Conservation (phyloP, 768 basidiomycete genomes). For the Podaxis sp. region DNA sequence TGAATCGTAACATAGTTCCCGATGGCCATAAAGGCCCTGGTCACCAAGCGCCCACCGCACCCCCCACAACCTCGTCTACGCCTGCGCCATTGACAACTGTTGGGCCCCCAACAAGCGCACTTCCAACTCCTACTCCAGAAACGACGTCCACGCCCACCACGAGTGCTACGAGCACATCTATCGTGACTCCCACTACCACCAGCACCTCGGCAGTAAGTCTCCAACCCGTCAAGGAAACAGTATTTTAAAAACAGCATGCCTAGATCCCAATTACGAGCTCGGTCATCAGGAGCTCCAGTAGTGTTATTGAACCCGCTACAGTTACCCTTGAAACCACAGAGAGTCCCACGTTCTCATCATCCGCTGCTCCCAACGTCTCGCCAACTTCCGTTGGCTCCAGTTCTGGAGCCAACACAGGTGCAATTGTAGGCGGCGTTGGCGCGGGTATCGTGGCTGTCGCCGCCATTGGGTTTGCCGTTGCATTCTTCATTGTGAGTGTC, state of each 20-base stretch:
- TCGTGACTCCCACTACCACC: neutral
- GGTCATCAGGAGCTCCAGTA: neutral
- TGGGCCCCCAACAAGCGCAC: neutral
- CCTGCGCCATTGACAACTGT: neutral
- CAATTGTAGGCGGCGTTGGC: conserved; percentile 36
- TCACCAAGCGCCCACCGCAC: neutral
- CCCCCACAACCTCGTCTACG: neutral
- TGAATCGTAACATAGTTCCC: neutral
- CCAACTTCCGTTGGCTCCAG: neutral
- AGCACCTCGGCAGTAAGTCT: neutral
- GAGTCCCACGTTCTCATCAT: neutral
- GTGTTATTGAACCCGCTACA: neutral
- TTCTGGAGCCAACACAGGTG: conserved; percentile 22
- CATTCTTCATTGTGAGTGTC: conserved; percentile 42
- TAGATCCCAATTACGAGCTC: neutral
- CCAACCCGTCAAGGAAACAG: no score
- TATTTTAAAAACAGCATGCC: neutral
- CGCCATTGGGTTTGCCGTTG: conserved; percentile 33
- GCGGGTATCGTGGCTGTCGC: conserved; percentile 42
- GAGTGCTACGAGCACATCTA: neutral
- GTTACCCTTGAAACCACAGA: neutral
- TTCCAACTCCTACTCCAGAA: neutral
- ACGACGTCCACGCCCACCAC: neutral
- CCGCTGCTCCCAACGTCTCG: neutral
- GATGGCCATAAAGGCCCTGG: neutral